Conservation (phyloP, 73 alveolate species). For the Paramecium pentaurelia region DNA sequence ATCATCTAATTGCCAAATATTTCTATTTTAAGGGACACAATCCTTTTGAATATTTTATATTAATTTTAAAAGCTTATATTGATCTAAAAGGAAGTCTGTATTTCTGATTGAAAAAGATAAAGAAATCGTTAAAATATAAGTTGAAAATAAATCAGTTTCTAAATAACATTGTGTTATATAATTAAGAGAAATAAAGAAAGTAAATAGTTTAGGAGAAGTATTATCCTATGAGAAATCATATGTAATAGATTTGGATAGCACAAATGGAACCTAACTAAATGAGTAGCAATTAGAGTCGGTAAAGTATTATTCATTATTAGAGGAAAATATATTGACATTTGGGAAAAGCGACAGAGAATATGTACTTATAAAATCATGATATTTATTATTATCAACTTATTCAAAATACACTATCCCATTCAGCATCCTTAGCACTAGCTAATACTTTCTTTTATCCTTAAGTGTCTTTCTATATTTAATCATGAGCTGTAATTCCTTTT, state of each 20-base stretch:
- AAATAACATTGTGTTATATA: constrained; percentile 96
- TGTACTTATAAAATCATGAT: constrained; percentile 78
- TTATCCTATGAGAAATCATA: constrained; percentile 79
- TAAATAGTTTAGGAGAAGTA: constrained; percentile 44
- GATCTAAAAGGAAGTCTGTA: constrained; percentile 47
- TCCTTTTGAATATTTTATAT: neutral
- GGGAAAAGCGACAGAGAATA: constrained; percentile 91
- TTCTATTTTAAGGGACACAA: constrained; percentile 45
- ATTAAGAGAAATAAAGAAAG: constrained; percentile 75
- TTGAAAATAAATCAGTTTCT: constrained; percentile 85
- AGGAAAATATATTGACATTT: constrained; percentile 88
- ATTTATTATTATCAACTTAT: neutral
- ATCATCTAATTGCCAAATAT: constrained; percentile 45
- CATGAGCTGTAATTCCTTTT: neutral
- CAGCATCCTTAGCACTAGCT: constrained; percentile 11
- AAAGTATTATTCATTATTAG: constrained; percentile 85
- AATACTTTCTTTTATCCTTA: neutral
- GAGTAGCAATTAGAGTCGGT: constrained; percentile 88
- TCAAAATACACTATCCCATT: constrained; percentile 42
- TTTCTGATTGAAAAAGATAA: constrained; percentile 86
- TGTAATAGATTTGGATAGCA: constrained; percentile 94
- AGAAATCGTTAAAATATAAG: constrained; percentile 81
- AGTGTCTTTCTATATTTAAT: neutral
- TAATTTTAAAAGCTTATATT: neutral
- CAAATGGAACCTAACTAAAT: constrained; percentile 91